Base-by-base conservation (phyloP, 305 asterid genomes). In the Solanum hybrid region DNA sequence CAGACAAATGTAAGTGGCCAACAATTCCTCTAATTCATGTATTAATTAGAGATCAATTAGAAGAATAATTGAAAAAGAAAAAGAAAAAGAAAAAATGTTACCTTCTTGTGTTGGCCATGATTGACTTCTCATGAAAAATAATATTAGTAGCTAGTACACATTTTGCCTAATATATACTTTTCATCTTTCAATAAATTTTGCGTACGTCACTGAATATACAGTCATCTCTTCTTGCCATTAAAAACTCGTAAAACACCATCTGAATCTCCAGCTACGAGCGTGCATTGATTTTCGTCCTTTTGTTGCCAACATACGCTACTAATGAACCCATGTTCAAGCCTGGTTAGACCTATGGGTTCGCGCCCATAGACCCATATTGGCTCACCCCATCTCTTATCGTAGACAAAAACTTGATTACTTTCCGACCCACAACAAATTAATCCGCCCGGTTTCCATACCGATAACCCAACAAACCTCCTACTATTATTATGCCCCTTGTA, bases 241-340 rank as follows among this genome's bases (percentile, higher is more conserved):
- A 95, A 95, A 89, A 96, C 94, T 89, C 93, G 95, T 94, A 97
- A 89, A 12, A 92, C 94, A 69, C 99, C 99, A 82, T 96, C 94
- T 1, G 98, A 96, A 6, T 95, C 97, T 1, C 98, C 99, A 35
- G 98, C 97, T 87, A 97, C 97, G 74, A 97, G 91, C 34, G 95
- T 95, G 89, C 98, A 97, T 82, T 92, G 90, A 74, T 93, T 96
- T 20, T 91, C 97, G n/a, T 93, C 95, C 86, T 71, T 90, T 92
- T 94, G 97, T 90, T 96, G 92, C 99, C 98, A 97, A 92, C 98
- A 95, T 6, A 96, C 97, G 88, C 96, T 91, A 92, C 99, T 93
- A 11, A 97, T 95, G 29, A 96, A 95, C 22, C 93, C 91, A 73
- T 51, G 80, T 12, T 89, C 92, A 29, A 16, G 4, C 78, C 42